Conservation (phyloP, 176 grass and related monocot genomes). For the Aegilops speltoides region DNA sequence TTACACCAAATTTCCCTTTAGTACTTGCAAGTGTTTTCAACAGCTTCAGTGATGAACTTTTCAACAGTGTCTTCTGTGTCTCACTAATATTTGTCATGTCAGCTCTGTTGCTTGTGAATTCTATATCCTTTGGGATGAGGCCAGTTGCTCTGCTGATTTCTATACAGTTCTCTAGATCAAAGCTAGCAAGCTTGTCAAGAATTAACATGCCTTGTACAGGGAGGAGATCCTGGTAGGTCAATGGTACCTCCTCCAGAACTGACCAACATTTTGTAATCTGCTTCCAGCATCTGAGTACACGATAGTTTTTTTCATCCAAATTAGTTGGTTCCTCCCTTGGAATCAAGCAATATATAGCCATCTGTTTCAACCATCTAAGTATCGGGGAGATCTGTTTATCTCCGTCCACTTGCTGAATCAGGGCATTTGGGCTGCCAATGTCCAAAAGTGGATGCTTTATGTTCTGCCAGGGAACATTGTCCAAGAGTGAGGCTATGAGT, state of each 20-base stretch:
- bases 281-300: background rate
- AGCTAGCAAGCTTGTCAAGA: too few relatives aligned
- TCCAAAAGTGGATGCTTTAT: background rate
- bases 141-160: too few relatives aligned
- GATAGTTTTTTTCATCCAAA: background rate
- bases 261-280: background rate
- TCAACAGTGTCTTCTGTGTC: too few relatives aligned
- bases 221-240: background rate
- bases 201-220: too few relatives aligned
- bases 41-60: too few relatives aligned
- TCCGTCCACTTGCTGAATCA: background rate
- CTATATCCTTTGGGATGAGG: too few relatives aligned
- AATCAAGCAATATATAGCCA: background rate
- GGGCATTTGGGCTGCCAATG: background rate
- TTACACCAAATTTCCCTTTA: too few relatives aligned
- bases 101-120: fast-evolving
- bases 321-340: background rate
- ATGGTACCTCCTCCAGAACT: background rate
- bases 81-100: too few relatives aligned
- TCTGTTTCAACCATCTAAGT: background rate
- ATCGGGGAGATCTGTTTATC: background rate
- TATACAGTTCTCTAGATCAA: too few relatives aligned
- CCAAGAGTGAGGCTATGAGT: background rate
- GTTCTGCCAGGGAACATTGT: background rate
- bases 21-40: too few relatives aligned